These are phyloP conservation scores for Moricandia moricandioides DNA, from an alignment of 345 rosid genomes.

Conservation along the genomic window DNA sequence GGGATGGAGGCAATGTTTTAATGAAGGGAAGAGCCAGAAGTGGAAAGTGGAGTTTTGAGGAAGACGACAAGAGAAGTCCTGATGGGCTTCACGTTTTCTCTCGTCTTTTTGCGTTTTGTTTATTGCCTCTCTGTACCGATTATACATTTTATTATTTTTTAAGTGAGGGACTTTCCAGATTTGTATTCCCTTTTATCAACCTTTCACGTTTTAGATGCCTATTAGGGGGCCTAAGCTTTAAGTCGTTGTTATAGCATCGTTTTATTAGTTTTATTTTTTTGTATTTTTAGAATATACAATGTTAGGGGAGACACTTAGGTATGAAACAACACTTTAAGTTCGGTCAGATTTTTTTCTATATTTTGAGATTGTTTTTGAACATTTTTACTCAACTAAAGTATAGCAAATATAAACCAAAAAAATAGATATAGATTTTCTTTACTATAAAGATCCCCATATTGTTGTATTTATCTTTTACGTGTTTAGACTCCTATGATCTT, in stretches of 20 bases:
- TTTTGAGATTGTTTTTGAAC: background rate
- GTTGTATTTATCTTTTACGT: too few species aligned
- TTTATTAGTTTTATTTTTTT: too few species aligned
- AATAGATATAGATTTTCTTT: too few species aligned
- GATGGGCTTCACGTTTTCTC: conserved; percentile 34
- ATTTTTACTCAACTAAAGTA: too few species aligned
- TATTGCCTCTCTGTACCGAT: background rate
- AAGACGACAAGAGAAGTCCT: conserved; percentile 29
- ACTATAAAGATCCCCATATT: too few species aligned
- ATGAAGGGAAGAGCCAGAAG: conserved; percentile 29
- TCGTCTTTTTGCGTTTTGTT: conserved; percentile 17
- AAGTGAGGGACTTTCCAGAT: background rate
- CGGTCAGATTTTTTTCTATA: background rate
- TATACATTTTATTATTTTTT: too few species aligned
- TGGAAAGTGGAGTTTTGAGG: conserved; percentile 24
- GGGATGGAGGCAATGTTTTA: conserved; percentile 7
- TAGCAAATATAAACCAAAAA: too few species aligned
- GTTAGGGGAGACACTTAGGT: background rate
- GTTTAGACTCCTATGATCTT: too few species aligned
- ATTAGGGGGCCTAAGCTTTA: background rate
- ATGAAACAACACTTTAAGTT: background rate
- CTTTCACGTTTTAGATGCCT: background rate
- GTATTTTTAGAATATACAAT: background rate
- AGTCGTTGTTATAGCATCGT: background rate
- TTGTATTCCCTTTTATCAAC: conserved; percentile 9